Conservation (phyloP, 495 filamentous ascomycete genomes). For the Apiosordaria backusii region DNA sequence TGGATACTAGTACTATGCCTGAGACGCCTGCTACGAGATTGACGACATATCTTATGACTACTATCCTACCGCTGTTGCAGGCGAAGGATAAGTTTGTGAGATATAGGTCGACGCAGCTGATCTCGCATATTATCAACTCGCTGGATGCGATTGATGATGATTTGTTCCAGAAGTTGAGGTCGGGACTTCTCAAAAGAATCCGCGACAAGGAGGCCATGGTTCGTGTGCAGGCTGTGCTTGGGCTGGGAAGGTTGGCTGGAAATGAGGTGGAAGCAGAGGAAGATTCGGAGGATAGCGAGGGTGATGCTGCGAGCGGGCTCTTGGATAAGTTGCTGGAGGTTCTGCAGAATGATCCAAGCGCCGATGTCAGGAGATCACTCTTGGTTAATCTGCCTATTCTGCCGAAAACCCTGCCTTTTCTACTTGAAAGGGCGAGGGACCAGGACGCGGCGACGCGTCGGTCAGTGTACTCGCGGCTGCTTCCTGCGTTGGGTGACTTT, state of each 20-base stretch:
- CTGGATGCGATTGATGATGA: slow-evolving; percentile 88
- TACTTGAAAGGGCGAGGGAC: slow-evolving; percentile 89
- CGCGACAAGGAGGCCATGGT: slow-evolving; percentile 91
- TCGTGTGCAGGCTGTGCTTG: slow-evolving; percentile 88
- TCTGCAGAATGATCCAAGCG: slow-evolving; percentile 90
- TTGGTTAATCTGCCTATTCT: slow-evolving; percentile 84
- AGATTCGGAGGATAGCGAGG: slow-evolving; percentile 62
- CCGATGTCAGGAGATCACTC: slow-evolving; percentile 83
- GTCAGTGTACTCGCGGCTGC: slow-evolving; percentile 79
- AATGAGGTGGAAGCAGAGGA: slow-evolving; percentile 73
- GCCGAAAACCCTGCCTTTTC: slow-evolving; percentile 77
- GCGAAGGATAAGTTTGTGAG: slow-evolving; percentile 90
- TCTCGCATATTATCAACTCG: slow-evolving; percentile 82
- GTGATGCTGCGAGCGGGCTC: slow-evolving; percentile 56
- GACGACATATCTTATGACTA: slow-evolving; percentile 63
- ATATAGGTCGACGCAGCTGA: slow-evolving; percentile 84
- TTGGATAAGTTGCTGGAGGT: slow-evolving; percentile 83
- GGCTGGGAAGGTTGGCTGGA: slow-evolving; percentile 76
- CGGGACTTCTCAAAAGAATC: slow-evolving; percentile 75
- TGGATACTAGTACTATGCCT: slow-evolving; percentile 58
- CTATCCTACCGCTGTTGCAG: slow-evolving; percentile 64
- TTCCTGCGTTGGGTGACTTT: slow-evolving; percentile 92
- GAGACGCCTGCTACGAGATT: slow-evolving; percentile 82
- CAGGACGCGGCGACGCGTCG: slow-evolving; percentile 77
- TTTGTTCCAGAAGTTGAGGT: slow-evolving; percentile 72